Conservation (phyloP, 306 rosid species). For the Fagus sylvatica region DNA sequence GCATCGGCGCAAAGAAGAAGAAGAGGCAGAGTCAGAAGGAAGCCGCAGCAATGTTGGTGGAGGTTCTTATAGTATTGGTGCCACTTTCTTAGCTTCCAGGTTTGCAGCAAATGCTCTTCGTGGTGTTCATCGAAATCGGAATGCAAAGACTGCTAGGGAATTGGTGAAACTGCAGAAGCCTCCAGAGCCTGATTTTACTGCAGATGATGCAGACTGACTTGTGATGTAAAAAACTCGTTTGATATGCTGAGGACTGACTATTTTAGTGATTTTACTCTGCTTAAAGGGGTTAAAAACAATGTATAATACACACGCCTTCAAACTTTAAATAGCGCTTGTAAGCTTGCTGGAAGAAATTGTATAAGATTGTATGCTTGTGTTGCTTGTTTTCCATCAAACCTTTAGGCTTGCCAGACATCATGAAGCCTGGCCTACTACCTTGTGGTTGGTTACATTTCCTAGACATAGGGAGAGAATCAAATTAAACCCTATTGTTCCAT, state of each 20-base stretch:
- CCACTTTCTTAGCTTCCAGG: constrained; percentile 82
- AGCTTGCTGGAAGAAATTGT: constrained; percentile 28
- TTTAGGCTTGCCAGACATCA: not conserved
- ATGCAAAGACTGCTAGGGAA: constrained; percentile 80
- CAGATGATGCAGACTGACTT: constrained; percentile 69
- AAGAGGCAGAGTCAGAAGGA: constrained; percentile 58
- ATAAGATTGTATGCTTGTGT: constrained; percentile 4
- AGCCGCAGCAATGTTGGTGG: constrained; percentile 42
- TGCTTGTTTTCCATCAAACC: not conserved
- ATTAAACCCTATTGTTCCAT: too few relatives aligned
- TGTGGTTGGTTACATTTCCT: not conserved
- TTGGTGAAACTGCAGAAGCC: constrained; percentile 90
- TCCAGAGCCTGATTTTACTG: constrained; percentile 93
- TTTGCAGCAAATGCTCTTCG: constrained; percentile 95
- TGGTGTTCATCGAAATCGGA: constrained; percentile 79
- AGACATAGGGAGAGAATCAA: not conserved
- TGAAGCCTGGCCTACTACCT: not conserved
- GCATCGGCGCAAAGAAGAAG: constrained; percentile 80
- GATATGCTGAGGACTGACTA: constrained; percentile 30
- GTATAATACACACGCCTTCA: constrained; percentile 25
- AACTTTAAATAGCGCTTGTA: constrained; percentile 23
- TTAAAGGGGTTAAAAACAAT: constrained; percentile 32
- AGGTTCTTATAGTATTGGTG: constrained; percentile 77
- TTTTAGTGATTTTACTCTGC: constrained; percentile 25
- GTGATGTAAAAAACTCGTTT: constrained; percentile 17